Evolutionary conservation across 257 asterid genomes (phyloP), one percentile per base, ranked within the genome.

Genomic region (Handroanthus guayacan): DNA sequence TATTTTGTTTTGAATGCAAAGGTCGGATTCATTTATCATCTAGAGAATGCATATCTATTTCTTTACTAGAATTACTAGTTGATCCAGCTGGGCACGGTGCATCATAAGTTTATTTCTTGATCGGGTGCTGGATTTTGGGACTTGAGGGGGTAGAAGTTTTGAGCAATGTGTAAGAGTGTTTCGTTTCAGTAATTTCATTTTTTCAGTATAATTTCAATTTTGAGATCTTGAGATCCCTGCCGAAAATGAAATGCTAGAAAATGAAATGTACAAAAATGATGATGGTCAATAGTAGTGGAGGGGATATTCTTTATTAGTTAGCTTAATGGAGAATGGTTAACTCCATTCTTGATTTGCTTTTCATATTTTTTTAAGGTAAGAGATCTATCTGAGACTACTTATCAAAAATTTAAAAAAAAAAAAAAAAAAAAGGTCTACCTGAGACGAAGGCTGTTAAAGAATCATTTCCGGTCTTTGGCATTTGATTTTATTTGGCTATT

Each of bases 121-220:
- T 34, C 31, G 51, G 44, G 41, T 20, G 64, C 31, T 34, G 77
- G 31, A 13, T 76, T 47, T 67, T 76, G 38, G 31, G 50, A 51
- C 74, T 75, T 66, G 43, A 69, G 75, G 16, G 67, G 73, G 50
- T 63, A 12, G 43, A 58, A 60, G 25, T 34, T 60, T 56, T 45
- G 45, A 43, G 69, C 45, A 25, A 14, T 20, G 56, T 43, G 9
- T 72, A 41, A 6, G 67, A 17, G 6, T 71, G n/a, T 43, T 20
- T 71, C 6, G 56, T 13, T 17, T 45, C 45, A 41, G 45, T 4
- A 41, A 1, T 4, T 41, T 5, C 45, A 41, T 41, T 8, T 41
- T 41, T 41, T 5, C n/a, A 8, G 45, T 41, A 41, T 41, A 41
- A 18, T 18, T 34, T 62, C 38, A 58, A 72, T 17, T 66, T 43